These are phyloP conservation scores for Anthostomella pinea DNA, from an alignment of 2,329 filamentous ascomycete genomes.

Conservation along the genomic window DNA sequence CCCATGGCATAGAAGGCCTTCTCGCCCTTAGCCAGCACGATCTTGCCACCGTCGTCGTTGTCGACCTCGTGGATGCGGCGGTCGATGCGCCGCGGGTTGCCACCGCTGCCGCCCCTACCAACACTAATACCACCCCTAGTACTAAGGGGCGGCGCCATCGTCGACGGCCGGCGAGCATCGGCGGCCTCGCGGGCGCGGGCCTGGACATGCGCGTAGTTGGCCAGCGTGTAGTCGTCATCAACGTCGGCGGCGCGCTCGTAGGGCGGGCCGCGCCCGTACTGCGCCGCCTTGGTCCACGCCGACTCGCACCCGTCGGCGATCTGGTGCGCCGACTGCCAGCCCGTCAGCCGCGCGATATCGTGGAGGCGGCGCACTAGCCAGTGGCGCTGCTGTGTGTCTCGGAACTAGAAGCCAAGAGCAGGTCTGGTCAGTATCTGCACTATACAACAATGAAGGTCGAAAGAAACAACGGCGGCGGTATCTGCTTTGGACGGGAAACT, in stretches of 20 bases:
- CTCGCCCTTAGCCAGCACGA: slow-evolving; percentile 62
- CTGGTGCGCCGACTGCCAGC: slow-evolving; percentile 79
- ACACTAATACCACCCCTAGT: slow-evolving; percentile 19
- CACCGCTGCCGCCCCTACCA: slow-evolving; percentile 41
- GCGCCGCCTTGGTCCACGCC: slow-evolving; percentile 73
- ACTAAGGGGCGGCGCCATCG: slow-evolving; percentile 9
- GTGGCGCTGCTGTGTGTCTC: slow-evolving; percentile 66
- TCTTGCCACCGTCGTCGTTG: slow-evolving; percentile 32
- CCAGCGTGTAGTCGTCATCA: slow-evolving; percentile 19
- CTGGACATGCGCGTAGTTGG: slow-evolving; percentile 27
- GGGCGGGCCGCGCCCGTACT: slow-evolving; percentile 71
- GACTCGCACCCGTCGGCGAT: slow-evolving; percentile 84
- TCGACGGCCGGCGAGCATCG: slow-evolving; percentile 5
- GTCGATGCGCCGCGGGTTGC: slow-evolving; percentile 50
- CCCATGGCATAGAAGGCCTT: slow-evolving; percentile 75
- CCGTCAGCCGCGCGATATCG: slow-evolving; percentile 75
- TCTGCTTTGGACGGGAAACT: too few relatives aligned
- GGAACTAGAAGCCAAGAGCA: slow-evolving; percentile 53
- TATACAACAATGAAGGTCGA: too few relatives aligned
- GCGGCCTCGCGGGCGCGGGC: slow-evolving; percentile 10
- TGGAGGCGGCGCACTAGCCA: slow-evolving; percentile 75
- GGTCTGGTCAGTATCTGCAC: slow-evolving; percentile 7
- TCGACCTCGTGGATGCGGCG: slow-evolving; percentile 48
- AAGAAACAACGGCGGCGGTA: too few relatives aligned
- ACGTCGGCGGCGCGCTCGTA: slow-evolving; percentile 55